Base-by-base conservation (phyloP, 1,284 basidiomycete genomes). In the Cryptococcus sp. region DNA sequence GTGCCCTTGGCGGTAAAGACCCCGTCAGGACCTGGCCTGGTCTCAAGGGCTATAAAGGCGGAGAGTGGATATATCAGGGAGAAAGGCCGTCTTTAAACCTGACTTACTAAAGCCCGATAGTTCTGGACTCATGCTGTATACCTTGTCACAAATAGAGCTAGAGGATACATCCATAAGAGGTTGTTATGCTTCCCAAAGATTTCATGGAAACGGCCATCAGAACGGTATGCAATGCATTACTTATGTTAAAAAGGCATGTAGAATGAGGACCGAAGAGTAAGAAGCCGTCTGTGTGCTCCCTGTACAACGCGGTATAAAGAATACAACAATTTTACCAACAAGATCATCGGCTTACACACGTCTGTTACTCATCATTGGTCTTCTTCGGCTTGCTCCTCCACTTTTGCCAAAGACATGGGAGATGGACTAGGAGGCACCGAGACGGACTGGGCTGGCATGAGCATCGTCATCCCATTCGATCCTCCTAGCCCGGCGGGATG, bases 11-110 rank as follows among this genome's bases (percentile, higher is more conserved):
- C 2, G 64, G 64, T 16, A 48, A 54, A n/a, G 51, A 66, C 43
- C 64, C 64, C 6, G 47, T 63, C 16, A 53, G 63, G n/a, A 60
- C 56, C 19, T 65, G 64, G 64, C 25, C 39, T 22, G 58, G 50
- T 4, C 39, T 66, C 17, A 35, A 63, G 35, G 61, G 59, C n/a
- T 63, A 66, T 46, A 22, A 27, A 16, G 64, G 64, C 19, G 64
- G 64, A 2, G 59, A 66, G 45, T 66, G 64, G 64, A 55, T 61
- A 15, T 54, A 58, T 25, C 61, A 61, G 7, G 65, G 61, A 35
- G 30, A 35, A 35, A 4, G 30, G 8, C 30, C 30, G 30, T 35
- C 30, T 35, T 35, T 35, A 8, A 35, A 35, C 30, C 30, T 35
- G 8, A 35, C 30, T 35, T 35, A 35, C 10, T 35, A 10, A 35